Evolutionary conservation across 1,139 yeast species (phyloP), one percentile per base, ranked within the genome.

Genomic region (Taphrina communis): DNA sequence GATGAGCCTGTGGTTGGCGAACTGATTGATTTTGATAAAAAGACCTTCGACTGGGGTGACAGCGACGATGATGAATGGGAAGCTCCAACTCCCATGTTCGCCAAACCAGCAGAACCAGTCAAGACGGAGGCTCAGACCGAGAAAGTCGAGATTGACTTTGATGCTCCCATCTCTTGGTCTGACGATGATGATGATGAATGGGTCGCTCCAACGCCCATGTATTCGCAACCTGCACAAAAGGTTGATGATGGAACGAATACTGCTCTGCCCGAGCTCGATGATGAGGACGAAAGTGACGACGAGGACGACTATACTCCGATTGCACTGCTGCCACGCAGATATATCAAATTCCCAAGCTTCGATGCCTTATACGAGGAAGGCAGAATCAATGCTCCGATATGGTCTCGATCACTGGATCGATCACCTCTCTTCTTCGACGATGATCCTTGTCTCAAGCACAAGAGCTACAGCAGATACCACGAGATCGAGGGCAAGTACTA

Each of bases 151-250:
- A 50, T 50, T 21, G 53, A 50, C 36, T 50, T 50, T 21, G 36
- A 50, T 7, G 53, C 53, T 50, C 53, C 53, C 12, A 50, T 50
- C n/a, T 50, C 53, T 50, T 50, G 53, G 53, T 21, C 31, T 25
- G 53, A 50, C n/a, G 53, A 50, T 21, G 53, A 50, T 9, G 53
- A 50, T 21, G 53, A 50, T 50, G 53, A 50, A 17, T 50, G 53
- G 53, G 53, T 50, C n/a, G 53, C 53, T 50, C 53, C 53, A 11
- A n/a, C 36, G n/a, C 53, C 53, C 53, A 50, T 50, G 53, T 50
- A 50, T 50, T 50, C 53, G 36, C 53, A 50, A 50, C 36, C 53
- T 6, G 8, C n/a, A 19, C 19, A 1, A n/a, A 50, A 21, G 31
- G 53, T 50, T 25, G 53, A 50, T 25, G 53, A 50, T 21, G 21